A percentile compares a stretch with the other conserved stretches of the same genome.
Evolutionary conservation across 805 yeast genomes (phyloP).

Genomic region (Pichia phayaonensis): DNA sequence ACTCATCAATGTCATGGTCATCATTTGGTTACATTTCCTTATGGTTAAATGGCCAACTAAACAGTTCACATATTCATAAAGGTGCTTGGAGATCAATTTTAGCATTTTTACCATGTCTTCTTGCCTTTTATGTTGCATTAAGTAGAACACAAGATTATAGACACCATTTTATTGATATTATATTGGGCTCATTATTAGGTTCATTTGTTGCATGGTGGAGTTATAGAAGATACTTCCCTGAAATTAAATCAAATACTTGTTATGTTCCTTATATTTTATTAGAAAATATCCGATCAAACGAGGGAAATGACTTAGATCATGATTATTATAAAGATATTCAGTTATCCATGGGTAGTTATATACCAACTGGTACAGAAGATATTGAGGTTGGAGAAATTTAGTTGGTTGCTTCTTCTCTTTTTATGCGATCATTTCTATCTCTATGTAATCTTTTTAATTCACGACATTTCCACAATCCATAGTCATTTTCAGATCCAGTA

Average conservation of each 20-base stretch:
- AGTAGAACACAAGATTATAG: constrained; percentile 88
- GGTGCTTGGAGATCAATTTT: constrained; percentile 61
- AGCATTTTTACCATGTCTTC: constrained; percentile 47
- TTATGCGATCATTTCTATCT: constrained; percentile 21
- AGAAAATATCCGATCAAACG: constrained; percentile 2
- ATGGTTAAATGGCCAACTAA: constrained; percentile 64
- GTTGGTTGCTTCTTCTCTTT: constrained; percentile 14
- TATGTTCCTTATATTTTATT: constrained; percentile 33
- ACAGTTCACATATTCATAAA: constrained; percentile 27
- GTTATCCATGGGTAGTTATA: constrained; percentile 2
- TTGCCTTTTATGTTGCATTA: constrained; percentile 72
- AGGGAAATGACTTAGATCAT: background rate
- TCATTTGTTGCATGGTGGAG: constrained; percentile 47
- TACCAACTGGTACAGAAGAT: constrained; percentile 7
- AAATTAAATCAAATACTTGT: constrained; percentile 24
- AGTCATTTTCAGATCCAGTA: constrained; percentile 41
- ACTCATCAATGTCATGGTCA: constrained; percentile 63
- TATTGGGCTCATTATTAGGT: constrained; percentile 69
- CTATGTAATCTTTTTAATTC: constrained; percentile 27
- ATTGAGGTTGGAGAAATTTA: constrained; percentile 15
- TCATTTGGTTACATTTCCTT: constrained; percentile 56
- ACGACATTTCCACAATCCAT: constrained; percentile 26
- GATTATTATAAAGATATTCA: constrained; percentile 10
- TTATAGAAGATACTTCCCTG: constrained; percentile 48
- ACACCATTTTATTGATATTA: constrained; percentile 84